Evolutionary conservation across 305 asterid species (phyloP), one percentile per base, ranked within the genome.

Genomic region (Fraxinus nigra): DNA sequence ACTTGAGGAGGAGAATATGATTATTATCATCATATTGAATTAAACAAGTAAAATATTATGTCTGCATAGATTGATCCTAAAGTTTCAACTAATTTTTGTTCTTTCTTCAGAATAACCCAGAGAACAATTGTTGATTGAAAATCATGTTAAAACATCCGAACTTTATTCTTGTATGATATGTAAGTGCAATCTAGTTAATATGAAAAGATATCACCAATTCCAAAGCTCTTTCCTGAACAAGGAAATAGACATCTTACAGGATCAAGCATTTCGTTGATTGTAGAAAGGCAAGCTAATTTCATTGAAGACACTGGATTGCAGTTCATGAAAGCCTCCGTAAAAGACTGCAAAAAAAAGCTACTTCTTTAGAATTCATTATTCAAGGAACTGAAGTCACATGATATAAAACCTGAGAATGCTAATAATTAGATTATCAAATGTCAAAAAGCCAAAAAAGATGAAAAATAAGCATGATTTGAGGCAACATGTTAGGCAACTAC

Each of bases 201-300:
- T 63, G 18, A 75, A 82, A 78, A 32, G 51, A 16, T 38, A 82
- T 81, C 82, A n/a, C 59, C 22, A 76, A 75, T 76, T 72, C 37
- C 69, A 80, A 37, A 63, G 63, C 46, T 54, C 37, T 61, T 67
- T 32, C 67, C 30, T 54, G 48, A 80, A 69, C 54, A 46, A 11
- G 22, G 82, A 67, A 56, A 80, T 51, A 76, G 81, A 75, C 20
- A 84, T 86, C 98, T 94, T 87, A 96, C 99, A 85, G 95, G 95
- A 87, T 86, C 83, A 26, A 93, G 88, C 94, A 93, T 89, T 84
- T 92, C 94, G 72, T 87, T 89, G 54, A 93, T 69, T 77, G 94
- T 97, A 88, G 92, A 87, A 89, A 96, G 88, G 91, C 98, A 96
- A 78, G 96, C 92, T 82, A 95, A 88, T 87, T 92, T 94, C 88